A percentile compares a stretch with the other conserved stretches of the same genome.
Evolutionary conservation across 805 yeast genomes (phyloP).

Genomic region (Diddensiella caesifluorescens): DNA sequence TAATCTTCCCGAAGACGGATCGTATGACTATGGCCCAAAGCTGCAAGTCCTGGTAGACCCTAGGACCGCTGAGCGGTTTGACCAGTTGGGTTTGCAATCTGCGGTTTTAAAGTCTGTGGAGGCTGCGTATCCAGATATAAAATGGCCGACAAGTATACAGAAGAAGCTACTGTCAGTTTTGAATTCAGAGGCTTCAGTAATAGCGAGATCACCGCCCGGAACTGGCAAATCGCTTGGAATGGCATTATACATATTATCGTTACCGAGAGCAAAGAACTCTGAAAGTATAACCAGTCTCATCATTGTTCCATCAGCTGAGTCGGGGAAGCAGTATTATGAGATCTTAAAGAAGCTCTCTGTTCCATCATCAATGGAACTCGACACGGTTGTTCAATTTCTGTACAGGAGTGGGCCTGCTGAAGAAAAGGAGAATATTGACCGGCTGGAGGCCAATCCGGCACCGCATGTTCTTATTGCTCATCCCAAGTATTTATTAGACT

Average conservation of each 20-base stretch:
- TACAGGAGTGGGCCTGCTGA: constrained; percentile 26
- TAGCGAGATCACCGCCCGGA: constrained; percentile 30
- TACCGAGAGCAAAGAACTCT: constrained; percentile 10
- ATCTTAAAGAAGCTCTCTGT: constrained; percentile 13
- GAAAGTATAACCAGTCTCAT: constrained; percentile 25
- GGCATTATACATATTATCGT: constrained; percentile 25
- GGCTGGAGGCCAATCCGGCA: constrained; percentile 18
- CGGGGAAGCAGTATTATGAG: constrained; percentile 31
- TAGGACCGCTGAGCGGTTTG: no score
- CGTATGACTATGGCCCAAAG: no score
- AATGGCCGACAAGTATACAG: constrained; percentile 27
- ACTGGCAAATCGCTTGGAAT: constrained; percentile 34
- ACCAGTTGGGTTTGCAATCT: no score
- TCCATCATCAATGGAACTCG: constrained; percentile 1
- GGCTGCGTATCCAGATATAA: constrained; percentile 11
- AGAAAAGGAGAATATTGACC: constrained; percentile 24
- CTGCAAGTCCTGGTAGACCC: no score
- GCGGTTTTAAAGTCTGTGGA: constrained; percentile 11
- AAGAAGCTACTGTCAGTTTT: constrained; percentile 27
- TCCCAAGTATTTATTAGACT: constrained; percentile 48
- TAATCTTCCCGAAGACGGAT: no score
- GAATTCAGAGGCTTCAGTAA: constrained; percentile 27
- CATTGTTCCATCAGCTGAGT: constrained; percentile 32
- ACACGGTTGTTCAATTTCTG: constrained; percentile 24
- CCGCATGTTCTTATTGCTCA: constrained; percentile 52